phyloP scores from a whole-genome alignment of 73 alveolate species.

The Stentor roeselii region DNA sequence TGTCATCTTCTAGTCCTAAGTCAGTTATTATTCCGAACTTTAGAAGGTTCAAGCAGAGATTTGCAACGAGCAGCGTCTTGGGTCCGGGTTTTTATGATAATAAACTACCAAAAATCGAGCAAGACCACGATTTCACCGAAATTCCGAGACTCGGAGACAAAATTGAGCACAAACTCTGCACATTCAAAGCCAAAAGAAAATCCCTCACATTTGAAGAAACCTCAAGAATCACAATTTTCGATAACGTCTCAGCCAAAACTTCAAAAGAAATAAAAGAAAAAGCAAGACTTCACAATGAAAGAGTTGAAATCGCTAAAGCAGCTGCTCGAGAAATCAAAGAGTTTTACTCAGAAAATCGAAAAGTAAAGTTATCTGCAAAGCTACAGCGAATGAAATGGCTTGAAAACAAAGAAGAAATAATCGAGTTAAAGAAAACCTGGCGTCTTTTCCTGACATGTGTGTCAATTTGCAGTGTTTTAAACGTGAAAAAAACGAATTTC shows the following conservation, averaged over 20 bases:
- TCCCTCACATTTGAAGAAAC: neutral
- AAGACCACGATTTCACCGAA: neutral
- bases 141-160: neutral
- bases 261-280: neutral
- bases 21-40: neutral
- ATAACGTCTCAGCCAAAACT: neutral
- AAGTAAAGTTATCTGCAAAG: neutral
- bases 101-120: no score
- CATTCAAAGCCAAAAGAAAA: neutral
- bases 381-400: neutral
- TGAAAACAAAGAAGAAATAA: neutral
- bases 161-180: neutral
- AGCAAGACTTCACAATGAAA: neutral
- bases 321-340: neutral
- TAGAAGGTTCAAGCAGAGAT: neutral
- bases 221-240: neutral
- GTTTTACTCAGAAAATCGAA: neutral
- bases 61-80: neutral
- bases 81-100: conserved; percentile 1
- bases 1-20: neutral
- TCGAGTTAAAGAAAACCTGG: neutral
- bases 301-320: neutral
- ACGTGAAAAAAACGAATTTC: no score
- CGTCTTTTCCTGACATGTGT: neutral
- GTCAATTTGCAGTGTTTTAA: neutral